Evolutionary conservation across 2,329 filamentous ascomycete species (phyloP).

Genomic region (Ceratocystis huliohia): DNA sequence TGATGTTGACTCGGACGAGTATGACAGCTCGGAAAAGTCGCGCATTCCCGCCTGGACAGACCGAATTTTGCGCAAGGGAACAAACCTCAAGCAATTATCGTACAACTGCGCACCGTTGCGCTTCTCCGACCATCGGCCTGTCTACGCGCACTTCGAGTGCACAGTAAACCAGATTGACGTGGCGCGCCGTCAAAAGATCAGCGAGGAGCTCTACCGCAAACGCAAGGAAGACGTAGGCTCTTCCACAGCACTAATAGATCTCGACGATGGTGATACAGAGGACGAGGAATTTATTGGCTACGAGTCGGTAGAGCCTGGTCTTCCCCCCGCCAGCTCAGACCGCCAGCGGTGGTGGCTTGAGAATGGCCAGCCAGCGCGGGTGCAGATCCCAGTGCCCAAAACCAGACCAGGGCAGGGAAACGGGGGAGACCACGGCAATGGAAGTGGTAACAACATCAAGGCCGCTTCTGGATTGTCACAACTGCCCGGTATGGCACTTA

Average conservation of each 20-base stretch:
- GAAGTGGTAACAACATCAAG: slow-evolving; percentile 27
- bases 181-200: slow-evolving; percentile 55
- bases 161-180: slow-evolving; percentile 72
- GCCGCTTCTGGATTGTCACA: slow-evolving; percentile 26
- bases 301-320: slow-evolving; percentile 67
- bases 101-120: slow-evolving; percentile 72
- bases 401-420: slow-evolving; percentile 22
- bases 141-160: slow-evolving; percentile 81
- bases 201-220: slow-evolving; percentile 59
- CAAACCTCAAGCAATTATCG: slow-evolving; percentile 65
- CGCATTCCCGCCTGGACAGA: slow-evolving; percentile 97
- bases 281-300: slow-evolving; percentile 75
- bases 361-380: slow-evolving; percentile 61
- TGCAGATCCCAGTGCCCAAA: slow-evolving; percentile 52
- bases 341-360: slow-evolving; percentile 60
- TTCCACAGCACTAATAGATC: slow-evolving; percentile 42
- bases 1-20: slow-evolving; percentile 74
- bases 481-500: slow-evolving; percentile 43
- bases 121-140: slow-evolving; percentile 93
- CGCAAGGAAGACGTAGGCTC: slow-evolving; percentile 54
- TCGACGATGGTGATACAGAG: slow-evolving; percentile 40
- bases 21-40: slow-evolving; percentile 91
- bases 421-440: too few species aligned
- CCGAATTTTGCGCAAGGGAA: slow-evolving; percentile 75
- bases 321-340: slow-evolving; percentile 55